Conservation (phyloP, 2,329 filamentous ascomycete genomes). For the Rosellinia necatrix region DNA sequence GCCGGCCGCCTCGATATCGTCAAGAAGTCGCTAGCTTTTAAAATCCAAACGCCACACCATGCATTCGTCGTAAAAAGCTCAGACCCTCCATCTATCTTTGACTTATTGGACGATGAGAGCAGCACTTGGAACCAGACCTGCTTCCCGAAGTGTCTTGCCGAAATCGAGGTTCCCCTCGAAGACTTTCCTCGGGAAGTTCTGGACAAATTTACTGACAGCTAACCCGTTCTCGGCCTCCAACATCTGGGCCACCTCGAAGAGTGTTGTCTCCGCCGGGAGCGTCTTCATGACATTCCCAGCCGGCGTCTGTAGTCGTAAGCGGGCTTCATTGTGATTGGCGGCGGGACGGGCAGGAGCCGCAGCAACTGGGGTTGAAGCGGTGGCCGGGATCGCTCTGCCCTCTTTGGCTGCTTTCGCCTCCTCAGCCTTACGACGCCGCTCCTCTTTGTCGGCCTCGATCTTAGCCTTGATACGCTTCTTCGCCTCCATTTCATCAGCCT, state of each 20-base stretch:
- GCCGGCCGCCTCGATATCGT: conserved; percentile 6
- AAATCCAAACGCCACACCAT: conserved; percentile 31
- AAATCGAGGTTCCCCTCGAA: conserved; percentile 75
- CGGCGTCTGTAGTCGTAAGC: conserved; percentile 78
- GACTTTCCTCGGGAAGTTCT: conserved; percentile 85
- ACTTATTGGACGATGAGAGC: conserved; percentile 73
- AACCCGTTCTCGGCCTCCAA: conserved; percentile 73
- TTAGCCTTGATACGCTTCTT: conserved; percentile 89
- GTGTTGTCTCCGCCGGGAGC: conserved; percentile 83
- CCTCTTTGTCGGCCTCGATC: conserved; percentile 93
- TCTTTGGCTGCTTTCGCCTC: conserved; percentile 84
- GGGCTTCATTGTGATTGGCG: conserved; percentile 76
- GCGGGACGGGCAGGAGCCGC: conserved; percentile 60
- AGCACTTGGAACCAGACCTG: conserved; percentile 87
- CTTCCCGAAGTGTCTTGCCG: conserved; percentile 89
- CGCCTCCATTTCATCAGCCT: conserved; percentile 80
- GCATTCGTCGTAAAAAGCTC: conserved; percentile 23
- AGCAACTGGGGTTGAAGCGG: conserved; percentile 48
- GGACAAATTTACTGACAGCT: conserved; percentile 76
- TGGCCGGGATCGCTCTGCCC: conserved; percentile 59
- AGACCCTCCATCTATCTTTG: not conserved
- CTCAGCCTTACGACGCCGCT: conserved; percentile 83
- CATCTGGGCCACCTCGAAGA: conserved; percentile 87
- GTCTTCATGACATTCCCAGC: conserved; percentile 83
- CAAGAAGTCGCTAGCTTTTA: conserved; percentile 5